These are phyloP conservation scores for Apiospora arundinis DNA, from an alignment of 2,329 filamentous ascomycete genomes.

Conservation along the genomic window DNA sequence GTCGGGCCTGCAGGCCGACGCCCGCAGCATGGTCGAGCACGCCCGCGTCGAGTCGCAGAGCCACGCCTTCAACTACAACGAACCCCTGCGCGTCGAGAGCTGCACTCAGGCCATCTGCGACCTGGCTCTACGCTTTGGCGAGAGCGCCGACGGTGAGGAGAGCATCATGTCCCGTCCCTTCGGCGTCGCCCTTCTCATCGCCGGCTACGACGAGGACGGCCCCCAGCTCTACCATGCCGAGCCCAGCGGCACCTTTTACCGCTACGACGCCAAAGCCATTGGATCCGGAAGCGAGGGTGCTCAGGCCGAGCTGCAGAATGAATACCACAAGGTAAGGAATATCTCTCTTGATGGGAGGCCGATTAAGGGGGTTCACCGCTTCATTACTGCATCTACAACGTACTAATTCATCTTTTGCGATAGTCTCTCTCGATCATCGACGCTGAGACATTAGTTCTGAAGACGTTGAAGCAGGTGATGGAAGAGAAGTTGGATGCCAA, in stretches of 20 bases:
- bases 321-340: conserved; percentile 83
- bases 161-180: conserved; percentile 98
- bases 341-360: background rate
- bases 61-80: conserved; percentile 97
- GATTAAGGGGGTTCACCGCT: background rate
- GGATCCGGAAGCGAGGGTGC: conserved; percentile 96
- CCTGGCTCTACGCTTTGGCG: conserved; percentile 92
- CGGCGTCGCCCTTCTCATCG: conserved; percentile 94
- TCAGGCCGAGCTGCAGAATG: conserved; percentile 96
- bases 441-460: conserved; percentile 92
- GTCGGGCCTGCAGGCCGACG: conserved; percentile 96
- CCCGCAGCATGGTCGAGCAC: conserved; percentile 97
- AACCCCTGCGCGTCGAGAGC: conserved; percentile 93
- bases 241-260: conserved; percentile 97
- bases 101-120: conserved; percentile 99
- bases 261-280: conserved; percentile 98
- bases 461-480: conserved; percentile 99
- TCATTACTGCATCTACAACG: background rate
- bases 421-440: conserved; percentile 89
- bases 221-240: conserved; percentile 98
- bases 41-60: conserved; percentile 97
- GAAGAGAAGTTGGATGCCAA: conserved; percentile 99
- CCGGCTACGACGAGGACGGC: conserved; percentile 95
- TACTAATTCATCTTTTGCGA: conserved; percentile 16
- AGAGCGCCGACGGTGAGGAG: conserved; percentile 96